Conservation (phyloP, 257 asterid genomes). For the Nicotiana tomentosiformis region DNA sequence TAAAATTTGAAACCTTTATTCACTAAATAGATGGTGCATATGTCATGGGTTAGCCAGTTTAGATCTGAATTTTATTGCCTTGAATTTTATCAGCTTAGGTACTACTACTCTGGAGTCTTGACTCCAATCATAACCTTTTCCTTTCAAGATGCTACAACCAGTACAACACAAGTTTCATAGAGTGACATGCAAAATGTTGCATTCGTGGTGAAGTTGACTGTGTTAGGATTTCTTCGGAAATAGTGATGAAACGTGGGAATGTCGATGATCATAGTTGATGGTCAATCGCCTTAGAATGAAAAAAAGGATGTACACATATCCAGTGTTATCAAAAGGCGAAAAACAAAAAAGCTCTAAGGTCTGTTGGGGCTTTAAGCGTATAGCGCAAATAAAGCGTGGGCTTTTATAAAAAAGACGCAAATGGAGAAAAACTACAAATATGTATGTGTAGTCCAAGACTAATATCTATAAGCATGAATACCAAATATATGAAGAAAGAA, state of each 20-base stretch:
- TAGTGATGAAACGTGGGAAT: neutral
- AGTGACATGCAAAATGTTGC: neutral
- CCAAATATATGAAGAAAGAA: too few relatives aligned
- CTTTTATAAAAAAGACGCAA: too few relatives aligned
- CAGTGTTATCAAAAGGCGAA: too few relatives aligned
- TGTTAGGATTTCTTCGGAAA: neutral
- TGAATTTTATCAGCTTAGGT: neutral
- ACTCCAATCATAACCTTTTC: neutral
- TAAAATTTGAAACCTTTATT: neutral
- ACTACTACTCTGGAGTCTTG: neutral
- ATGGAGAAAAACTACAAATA: too few relatives aligned
- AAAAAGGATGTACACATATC: too few relatives aligned
- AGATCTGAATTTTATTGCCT: neutral
- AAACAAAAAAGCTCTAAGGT: too few relatives aligned
- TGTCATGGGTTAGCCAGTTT: neutral
- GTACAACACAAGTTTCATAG: too few relatives aligned
- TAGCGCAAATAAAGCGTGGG: too few relatives aligned
- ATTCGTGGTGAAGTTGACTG: neutral
- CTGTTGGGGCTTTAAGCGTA: too few relatives aligned
- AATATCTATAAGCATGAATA: too few relatives aligned
- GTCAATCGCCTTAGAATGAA: too few relatives aligned
- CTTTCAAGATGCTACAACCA: neutral
- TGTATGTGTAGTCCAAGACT: too few relatives aligned
- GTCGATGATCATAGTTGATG: neutral
- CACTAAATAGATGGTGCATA: neutral